Evolutionary conservation across 2,329 filamentous ascomycete genomes (phyloP), one percentile per base, ranked within the genome.

Genomic region (Epichloe brachyelytri): DNA sequence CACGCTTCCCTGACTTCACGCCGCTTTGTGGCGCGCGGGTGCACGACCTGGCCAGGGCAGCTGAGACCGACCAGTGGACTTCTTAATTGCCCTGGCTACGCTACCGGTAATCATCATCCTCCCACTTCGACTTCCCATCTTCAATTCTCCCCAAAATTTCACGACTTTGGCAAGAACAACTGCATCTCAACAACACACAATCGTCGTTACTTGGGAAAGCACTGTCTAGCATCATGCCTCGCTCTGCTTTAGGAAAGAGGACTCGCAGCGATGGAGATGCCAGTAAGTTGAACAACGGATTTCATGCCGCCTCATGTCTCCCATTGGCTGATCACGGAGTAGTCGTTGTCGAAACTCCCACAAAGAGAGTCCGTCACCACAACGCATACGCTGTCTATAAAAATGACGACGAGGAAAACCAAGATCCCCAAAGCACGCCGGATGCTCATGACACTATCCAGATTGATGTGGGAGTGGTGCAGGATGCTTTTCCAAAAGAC

Each of bases 331-430:
- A 52, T 48, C 12, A 38, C 52, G 56, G 50, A 47, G 45, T 50
- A 63, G 63, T 57, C 51, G 26, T 52, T 39, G 47, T 55, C 49
- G 62, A 64, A 48, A 62, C 62, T 36, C 70, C 74, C 41, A 58
- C 65, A 40, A 80, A 79, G 57, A 68, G 72, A 56, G 65, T 70
- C 48, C 70, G 75, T 55, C 69, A 71, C 38, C 54, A 70, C 66
- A 52, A 70, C 65, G 55, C 68, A 60, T 56, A 65, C 62, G 55
- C 60, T n/a, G 46, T 63, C 44, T 73, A 78, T 60, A 81, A 77
- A 60, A 81, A 46, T 8, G 46, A 52, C 48, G 48, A 83, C 57
- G 79, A 86, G 58, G 85, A 89, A 65, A 86, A 88, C 57, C 71
- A 77, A 55, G 81, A 85, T 43, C 64, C 67, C 3, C 50, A 48